Base-by-base conservation (phyloP, 331 rosid genomes). In the Quercus lobata region DNA sequence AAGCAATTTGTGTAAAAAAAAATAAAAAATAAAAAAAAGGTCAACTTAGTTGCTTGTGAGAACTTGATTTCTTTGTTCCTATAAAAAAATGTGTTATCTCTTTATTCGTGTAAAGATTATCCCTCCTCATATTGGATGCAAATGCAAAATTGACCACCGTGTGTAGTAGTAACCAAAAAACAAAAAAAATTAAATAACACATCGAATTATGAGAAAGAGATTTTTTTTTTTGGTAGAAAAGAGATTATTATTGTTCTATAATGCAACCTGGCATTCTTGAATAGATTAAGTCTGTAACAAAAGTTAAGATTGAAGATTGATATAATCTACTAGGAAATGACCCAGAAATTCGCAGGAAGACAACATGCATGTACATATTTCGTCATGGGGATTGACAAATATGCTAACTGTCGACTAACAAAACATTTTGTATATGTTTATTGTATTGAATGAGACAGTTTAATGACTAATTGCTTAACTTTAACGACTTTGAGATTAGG, bases 351-450 rank as follows among this genome's bases (percentile, higher is more conserved):
- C 79, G 52, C 34, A 78, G 66, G 72, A 81, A 69, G 80, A 72
- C 75, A 68, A 69, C 82, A 73, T 66, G 21, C 81, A 84, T 78
- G 65, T 8, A 71, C 77, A 63, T 8, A 71, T 81, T 84, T 88
- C 88, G 89, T 84, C 92, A 90, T 74, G 49, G n/a, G 83, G 87
- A 86, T 90, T 90, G 92, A 90, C 92, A 84, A 81, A 79, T 81
- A 85, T 84, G 89, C 91, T 77, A 15, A 68, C 53, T 52, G 63
- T 72, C 52, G 21, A 80, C 87, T 80, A 73, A 75, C 52, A n/a
- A 76, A 46, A 32, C 24, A 57, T 60, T 72, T 6, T 74, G 44
- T 76, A 71, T 78, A 78, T 76, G 37, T 68, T 75, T 77, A 79
- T 74, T 71, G 76, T 75, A 79, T 34, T 82, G 74, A 80, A 82